These are phyloP conservation scores for Thyridium curvatum DNA, from an alignment of 2,329 filamentous ascomycete genomes.

Conservation along the genomic window DNA sequence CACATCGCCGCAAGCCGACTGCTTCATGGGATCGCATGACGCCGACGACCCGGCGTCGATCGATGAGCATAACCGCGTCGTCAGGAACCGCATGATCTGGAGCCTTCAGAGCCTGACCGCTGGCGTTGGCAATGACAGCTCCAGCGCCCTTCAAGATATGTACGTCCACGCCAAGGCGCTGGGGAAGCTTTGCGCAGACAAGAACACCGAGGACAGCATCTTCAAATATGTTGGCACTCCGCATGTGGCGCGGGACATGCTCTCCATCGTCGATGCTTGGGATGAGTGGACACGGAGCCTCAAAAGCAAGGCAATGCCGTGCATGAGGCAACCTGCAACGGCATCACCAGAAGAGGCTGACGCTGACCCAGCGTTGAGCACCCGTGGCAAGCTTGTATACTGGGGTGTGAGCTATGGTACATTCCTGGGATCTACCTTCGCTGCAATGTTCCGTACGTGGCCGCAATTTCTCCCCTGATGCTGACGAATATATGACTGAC, in stretches of 20 bases:
- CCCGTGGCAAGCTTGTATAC: constrained; percentile 19
- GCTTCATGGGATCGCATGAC: constrained; percentile 19
- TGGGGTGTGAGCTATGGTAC: constrained; percentile 32
- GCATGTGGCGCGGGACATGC: constrained; percentile 31
- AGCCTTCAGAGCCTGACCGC: constrained; percentile 17
- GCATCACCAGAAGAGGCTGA: not conserved
- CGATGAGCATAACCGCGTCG: constrained; percentile 17
- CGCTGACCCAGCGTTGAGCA: constrained; percentile 1
- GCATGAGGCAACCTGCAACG: no score
- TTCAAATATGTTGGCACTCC: constrained; percentile 23
- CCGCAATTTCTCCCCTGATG: not conserved
- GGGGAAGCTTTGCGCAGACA: constrained; percentile 22
- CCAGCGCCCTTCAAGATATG: constrained; percentile 19
- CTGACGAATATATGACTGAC: not conserved
- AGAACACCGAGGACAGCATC: constrained; percentile 21
- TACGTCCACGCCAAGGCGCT: constrained; percentile 19
- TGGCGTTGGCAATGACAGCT: constrained; percentile 27
- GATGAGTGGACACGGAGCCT: constrained; percentile 19
- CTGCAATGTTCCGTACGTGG: constrained; percentile 24
- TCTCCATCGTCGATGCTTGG: constrained; percentile 33
- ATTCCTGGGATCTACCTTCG: constrained; percentile 26
- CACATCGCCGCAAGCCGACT: constrained; percentile 31
- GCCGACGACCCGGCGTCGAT: constrained; percentile 12
- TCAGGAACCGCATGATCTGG: constrained; percentile 27
- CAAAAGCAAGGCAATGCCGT: constrained; percentile 5